phyloP scores from a whole-genome alignment of 148 eudicot species.

The Rhododendron simsii region DNA sequence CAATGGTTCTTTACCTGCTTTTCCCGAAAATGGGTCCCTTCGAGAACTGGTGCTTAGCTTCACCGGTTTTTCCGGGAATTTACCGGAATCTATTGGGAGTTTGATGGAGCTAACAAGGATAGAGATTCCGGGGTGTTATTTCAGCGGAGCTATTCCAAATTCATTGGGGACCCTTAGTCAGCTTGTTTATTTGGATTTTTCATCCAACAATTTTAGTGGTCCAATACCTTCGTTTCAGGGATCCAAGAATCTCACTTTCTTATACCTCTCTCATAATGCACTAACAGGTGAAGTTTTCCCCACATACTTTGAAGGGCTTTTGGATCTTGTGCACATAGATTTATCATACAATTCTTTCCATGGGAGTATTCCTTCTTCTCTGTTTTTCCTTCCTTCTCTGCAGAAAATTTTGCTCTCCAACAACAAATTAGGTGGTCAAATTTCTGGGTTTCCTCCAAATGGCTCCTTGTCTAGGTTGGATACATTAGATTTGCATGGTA shows the following conservation, averaged over 20 bases:
- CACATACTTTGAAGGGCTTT: too few relatives aligned
- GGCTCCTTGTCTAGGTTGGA: conserved; percentile 16
- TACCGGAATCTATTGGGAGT: conserved; percentile 30
- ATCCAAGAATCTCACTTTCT: too few relatives aligned
- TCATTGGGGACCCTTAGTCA: too few relatives aligned
- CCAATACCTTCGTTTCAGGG: too few relatives aligned
- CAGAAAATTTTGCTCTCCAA: conserved; percentile 22
- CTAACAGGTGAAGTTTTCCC: too few relatives aligned
- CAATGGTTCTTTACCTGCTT: conserved; percentile 20
- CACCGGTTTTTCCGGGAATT: conserved; percentile 29
- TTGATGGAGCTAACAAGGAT: conserved; percentile 25
- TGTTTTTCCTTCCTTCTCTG: conserved; percentile 29
- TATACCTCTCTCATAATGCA: too few relatives aligned
- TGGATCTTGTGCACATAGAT: too few relatives aligned
- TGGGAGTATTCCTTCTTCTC: conserved; percentile 46
- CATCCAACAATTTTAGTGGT: too few relatives aligned
- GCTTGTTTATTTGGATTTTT: too few relatives aligned
- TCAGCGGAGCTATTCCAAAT: background rate
- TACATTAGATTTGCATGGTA: conserved; percentile 42
- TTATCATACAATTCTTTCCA: conserved; percentile 1
- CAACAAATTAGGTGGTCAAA: conserved; percentile 27
- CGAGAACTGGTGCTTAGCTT: conserved; percentile 15
- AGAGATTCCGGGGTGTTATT: conserved; percentile 22
- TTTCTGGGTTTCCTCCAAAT: conserved; percentile 3
- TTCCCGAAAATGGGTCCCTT: conserved; percentile 16